Evolutionary conservation across 768 basidiomycete species (phyloP), one percentile per base, ranked within the genome.

Genomic region (Auricularia auricula-judae): DNA sequence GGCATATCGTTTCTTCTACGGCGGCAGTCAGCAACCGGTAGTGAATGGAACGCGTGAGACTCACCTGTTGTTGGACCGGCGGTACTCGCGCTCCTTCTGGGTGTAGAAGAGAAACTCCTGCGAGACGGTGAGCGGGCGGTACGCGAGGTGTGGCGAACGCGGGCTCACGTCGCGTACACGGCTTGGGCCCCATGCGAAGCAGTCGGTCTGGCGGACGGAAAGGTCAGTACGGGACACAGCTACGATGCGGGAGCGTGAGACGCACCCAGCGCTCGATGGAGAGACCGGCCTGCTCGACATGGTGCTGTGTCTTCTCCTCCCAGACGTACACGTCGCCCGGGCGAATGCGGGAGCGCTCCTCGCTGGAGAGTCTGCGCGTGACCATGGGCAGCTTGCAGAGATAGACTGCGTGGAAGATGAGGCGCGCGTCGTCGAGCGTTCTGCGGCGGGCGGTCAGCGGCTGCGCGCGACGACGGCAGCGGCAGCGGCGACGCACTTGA

Each of bases 381-480:
- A 91, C 89, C 71, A 92, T 81, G 60, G 88, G 88, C 53, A 91
- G 79, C 64, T 78, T 72, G 69, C 84, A 81, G 66, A 79, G 79
- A 10, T 88, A 86, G 62, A 91, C 90, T 61, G 84, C 91, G 71
- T 87, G 79, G 75, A 92, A 91, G 70, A 92, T 86, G 67, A 87
- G 86, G 62, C 87, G 79, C n/a, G 90, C 89, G 72, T 92, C 90
- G 67, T 84, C 80, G 14, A 87, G 88, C 3, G 86, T 60, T 21
- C 36, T 51, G 54, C 16, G 44, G 36, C 23, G 36, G 54, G 16
- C 42, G 43, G 39, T 33, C 16, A 63, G 33, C 10, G 33, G 11
- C 39, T 8, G 34, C 12, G 18, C 12, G 14, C 43, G 43, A 43
- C 43, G 44, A 47, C 23, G 33, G 36, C 58, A 3, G 43, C 64